Base-by-base conservation (phyloP, 305 asterid genomes). In the Coffea humblotiana region DNA sequence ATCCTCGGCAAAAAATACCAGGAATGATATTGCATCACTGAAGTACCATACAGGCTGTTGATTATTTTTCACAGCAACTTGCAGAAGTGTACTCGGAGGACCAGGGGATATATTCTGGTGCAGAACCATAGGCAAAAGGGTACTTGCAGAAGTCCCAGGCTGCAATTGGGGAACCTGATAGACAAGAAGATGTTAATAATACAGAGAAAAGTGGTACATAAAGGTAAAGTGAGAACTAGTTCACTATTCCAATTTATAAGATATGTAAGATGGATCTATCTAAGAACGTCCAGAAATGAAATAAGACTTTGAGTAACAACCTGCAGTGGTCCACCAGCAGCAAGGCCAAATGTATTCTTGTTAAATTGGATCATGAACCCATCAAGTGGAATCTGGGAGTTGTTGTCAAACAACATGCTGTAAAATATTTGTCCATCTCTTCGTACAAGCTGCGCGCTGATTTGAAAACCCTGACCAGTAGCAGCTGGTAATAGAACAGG, bases 1-100 rank as follows among this genome's bases (percentile, higher is more conserved):
- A 86, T 96, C 98, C 88, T 93, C 99, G 0, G 89, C 29, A 76
- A 93, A 93, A 69, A 96, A 82, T 43, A 84, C 93, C 48, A 82
- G 85, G 88, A 96, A 80, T 3, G 92, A 69, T 66, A 96, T 79
- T 83, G 86, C 90, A 87, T 96, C 99, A 47, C 56, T 92, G 88
- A 94, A 96, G 85, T 96, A 96, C 97, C 98, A 94, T 8, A 93
- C 98, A 75, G 98, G 99, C 83, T 96, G 99, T 89, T 96, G 98
- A 84, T 89, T 96, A 83, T 96, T 96, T 84, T 94, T 96, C 88
- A 96, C 92, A 77, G 99, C 99, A 81, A 96, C 91, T 91, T 96
- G 99, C 84, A 96, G 88, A 85, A 90, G 88, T 71, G 97, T 83
- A 78, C 80, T 96, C 52, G 98, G 92, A 12, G 98, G 97, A 75